Conservation (phyloP, 345 rosid genomes). For the Eucalyptus curtisii region DNA sequence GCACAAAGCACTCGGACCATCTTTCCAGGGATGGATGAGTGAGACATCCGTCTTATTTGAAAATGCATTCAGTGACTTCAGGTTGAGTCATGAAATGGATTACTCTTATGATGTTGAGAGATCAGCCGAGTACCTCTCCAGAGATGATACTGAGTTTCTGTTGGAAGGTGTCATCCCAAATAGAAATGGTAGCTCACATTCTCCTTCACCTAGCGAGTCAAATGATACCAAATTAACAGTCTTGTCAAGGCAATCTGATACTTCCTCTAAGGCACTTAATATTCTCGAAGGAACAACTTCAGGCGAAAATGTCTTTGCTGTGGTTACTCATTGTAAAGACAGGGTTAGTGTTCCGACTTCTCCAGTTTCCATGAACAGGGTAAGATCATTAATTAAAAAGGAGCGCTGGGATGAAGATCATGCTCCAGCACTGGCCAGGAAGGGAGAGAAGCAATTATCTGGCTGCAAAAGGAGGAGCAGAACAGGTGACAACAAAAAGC, state of each 20-base stretch:
- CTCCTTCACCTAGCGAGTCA: neutral
- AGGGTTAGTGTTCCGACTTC: neutral
- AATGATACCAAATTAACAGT: neutral
- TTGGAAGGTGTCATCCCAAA: slow-evolving; percentile 23
- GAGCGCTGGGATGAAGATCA: neutral
- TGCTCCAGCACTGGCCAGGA: neutral
- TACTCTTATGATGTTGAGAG: neutral
- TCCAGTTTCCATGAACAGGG: slow-evolving; percentile 2
- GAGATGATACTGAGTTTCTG: slow-evolving; percentile 15
- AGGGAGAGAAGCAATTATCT: slow-evolving; percentile 8
- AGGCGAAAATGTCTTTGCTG: neutral
- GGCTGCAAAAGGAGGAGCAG: slow-evolving; percentile 22
- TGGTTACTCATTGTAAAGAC: neutral
- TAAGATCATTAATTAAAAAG: neutral
- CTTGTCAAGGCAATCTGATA: neutral
- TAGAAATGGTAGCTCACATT: neutral
- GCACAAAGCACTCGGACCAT: slow-evolving; percentile 37
- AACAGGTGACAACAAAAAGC: slow-evolving; percentile 29
- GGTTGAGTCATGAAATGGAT: neutral
- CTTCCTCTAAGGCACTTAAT: neutral
- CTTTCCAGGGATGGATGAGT: neutral
- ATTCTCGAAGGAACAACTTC: neutral
- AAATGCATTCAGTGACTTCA: neutral
- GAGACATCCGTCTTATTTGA: slow-evolving; percentile 6
- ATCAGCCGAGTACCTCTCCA: neutral